Evolutionary conservation across 306 rosid species (phyloP).

Genomic region (Vigna mungo): DNA sequence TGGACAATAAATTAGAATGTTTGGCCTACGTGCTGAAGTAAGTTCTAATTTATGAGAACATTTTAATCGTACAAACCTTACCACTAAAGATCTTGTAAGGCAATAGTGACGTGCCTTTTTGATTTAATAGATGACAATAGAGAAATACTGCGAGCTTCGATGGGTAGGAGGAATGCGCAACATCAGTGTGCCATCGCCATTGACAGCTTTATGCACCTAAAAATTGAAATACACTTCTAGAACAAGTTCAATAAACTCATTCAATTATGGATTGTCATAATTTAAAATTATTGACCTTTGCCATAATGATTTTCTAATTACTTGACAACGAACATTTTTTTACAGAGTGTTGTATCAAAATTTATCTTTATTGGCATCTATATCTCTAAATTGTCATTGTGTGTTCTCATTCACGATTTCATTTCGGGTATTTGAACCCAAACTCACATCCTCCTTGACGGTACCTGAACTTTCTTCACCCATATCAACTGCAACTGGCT

Average conservation of each 20-base stretch:
- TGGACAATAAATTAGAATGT: too few relatives aligned
- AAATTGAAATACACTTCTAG: background rate
- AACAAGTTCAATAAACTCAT: background rate
- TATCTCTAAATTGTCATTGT: background rate
- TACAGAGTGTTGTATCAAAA: background rate
- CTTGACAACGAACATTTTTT: background rate
- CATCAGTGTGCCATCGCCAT: too few relatives aligned
- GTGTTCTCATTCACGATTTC: background rate
- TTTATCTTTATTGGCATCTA: conserved; percentile 14
- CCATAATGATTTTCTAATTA: background rate
- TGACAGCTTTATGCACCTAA: too few relatives aligned
- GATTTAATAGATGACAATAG: too few relatives aligned
- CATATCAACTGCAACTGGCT: conserved; percentile 36
- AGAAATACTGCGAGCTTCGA: too few relatives aligned
- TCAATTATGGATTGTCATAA: background rate
- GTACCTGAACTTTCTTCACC: conserved; percentile 42
- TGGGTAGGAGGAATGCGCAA: too few relatives aligned
- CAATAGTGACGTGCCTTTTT: too few relatives aligned
- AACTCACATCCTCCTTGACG: conserved; percentile 38
- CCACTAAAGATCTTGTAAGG: too few relatives aligned
- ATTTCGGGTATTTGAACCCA: conserved; percentile 33
- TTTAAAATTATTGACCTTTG: background rate
- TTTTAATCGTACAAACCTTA: too few relatives aligned
- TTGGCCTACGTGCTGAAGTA: too few relatives aligned
- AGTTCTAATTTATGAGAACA: too few relatives aligned